Evolutionary conservation across 2,329 filamentous ascomycete genomes (phyloP), one percentile per base, ranked within the genome.

Genomic region (Helotiales sp.): DNA sequence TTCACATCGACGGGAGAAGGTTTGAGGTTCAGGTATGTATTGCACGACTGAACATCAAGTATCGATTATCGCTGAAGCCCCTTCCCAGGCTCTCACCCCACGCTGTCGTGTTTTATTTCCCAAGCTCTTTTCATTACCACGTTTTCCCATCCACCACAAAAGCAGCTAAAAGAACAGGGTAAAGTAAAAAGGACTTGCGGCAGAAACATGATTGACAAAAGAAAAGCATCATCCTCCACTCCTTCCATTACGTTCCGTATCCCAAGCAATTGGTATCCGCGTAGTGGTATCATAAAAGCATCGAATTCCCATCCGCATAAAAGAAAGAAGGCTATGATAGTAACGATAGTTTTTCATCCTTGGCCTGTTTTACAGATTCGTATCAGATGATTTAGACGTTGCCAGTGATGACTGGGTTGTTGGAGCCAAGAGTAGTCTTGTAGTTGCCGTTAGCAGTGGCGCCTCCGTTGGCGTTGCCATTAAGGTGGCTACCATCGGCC

Each of bases 381-480:
- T 44, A 24, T 9, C 22, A 29, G 30, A 17, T 7, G 31, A 31
- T 38, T 61, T 61, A 64, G 27, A 59, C 38, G 10, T 25, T 57
- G 9, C 64, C 65, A 52, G 58, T 62, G 6, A 65, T 31, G 29
- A 67, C 63, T 13, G 65, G 63, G 55, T 68, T 67, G 38, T 64
- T 61, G n/a, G 54, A 25, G 5, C 65, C 66, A 10, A 66, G 57
- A 8, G 60, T 64, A 19, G 66, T 68, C 33, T 50, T 52, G 8
- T 54, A 44, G 22, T 55, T 53, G n/a, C 55, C 51, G 31, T 57
- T 55, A 15, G 48, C 13, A 33, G 30, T 24, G 6, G 51, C 57
- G 25, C 54, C 51, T 15, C 46, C 53, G 13, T 59, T 62, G 15
- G 38, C 36, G 15, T 44, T 36, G 27, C 34, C 47, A n/a, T 29